Evolutionary conservation across 2,329 filamentous ascomycete genomes (phyloP).

Genomic region (Microsporum canis): DNA sequence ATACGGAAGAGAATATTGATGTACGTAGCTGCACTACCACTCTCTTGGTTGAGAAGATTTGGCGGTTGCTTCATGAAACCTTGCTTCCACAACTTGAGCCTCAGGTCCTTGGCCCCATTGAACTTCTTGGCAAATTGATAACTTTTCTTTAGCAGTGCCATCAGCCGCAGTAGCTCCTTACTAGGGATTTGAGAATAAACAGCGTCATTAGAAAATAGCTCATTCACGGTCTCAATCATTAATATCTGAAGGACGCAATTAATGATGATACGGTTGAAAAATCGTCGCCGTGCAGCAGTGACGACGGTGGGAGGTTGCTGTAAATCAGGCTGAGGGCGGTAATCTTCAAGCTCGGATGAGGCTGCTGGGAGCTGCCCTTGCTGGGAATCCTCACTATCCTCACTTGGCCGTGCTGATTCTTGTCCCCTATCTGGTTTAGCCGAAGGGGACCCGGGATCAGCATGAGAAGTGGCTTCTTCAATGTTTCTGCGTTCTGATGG

Average conservation of each 20-base stretch:
- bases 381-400: slow-evolving; percentile 17
- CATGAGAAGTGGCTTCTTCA: slow-evolving; percentile 19
- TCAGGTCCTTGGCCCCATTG: slow-evolving; percentile 92
- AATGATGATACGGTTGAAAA: slow-evolving; percentile 99
- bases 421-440: slow-evolving; percentile 21
- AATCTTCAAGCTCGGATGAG: slow-evolving; percentile 62
- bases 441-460: slow-evolving; percentile 14
- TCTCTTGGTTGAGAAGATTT: slow-evolving; percentile 94
- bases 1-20: slow-evolving; percentile 92
- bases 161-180: slow-evolving; percentile 74
- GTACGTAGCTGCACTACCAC: slow-evolving; percentile 83
- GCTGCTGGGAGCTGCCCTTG: slow-evolving; percentile 20
- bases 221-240: slow-evolving; percentile 99
- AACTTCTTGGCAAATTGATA: slow-evolving; percentile 96
- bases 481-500: slow-evolving; percentile 19
- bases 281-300: slow-evolving; percentile 79
- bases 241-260: slow-evolving; percentile 93
- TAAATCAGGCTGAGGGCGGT: slow-evolving; percentile 61
- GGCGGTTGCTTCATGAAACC: slow-evolving; percentile 99
- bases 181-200: slow-evolving; percentile 93
- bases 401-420: slow-evolving; percentile 13
- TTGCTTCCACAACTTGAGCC: slow-evolving; percentile 88
- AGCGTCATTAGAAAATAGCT: slow-evolving; percentile 92
- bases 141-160: slow-evolving; percentile 87
- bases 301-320: slow-evolving; percentile 87